Evolutionary conservation across 192 early-diverging fungal genomes (phyloP).

Genomic region (Coemansia sp.): DNA sequence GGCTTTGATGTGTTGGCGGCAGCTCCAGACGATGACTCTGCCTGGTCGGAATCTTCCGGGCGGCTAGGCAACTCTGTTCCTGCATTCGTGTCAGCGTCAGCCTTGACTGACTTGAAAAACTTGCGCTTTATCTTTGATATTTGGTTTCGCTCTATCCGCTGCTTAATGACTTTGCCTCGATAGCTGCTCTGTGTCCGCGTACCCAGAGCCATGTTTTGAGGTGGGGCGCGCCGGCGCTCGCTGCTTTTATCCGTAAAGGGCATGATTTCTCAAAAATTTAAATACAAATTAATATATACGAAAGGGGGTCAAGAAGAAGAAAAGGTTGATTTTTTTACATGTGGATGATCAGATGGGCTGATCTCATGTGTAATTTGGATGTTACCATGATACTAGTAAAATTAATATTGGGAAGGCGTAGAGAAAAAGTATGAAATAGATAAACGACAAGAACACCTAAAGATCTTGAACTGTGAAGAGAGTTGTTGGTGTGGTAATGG

Average conservation of each 20-base stretch:
- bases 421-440: slow-evolving; percentile 2
- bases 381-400: background rate
- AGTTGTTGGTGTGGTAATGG: background rate
- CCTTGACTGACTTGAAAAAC: slow-evolving; percentile 40
- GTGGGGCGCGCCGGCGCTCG: slow-evolving; percentile 26
- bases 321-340: background rate
- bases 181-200: slow-evolving; percentile 28
- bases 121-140: slow-evolving; percentile 39
- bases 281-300: background rate
- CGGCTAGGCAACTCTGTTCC: background rate
- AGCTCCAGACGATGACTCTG: background rate
- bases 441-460: background rate
- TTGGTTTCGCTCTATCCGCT: slow-evolving; percentile 50
- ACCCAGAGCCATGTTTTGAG: slow-evolving; percentile 25
- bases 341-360: background rate
- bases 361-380: background rate
- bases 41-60: background rate
- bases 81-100: slow-evolving; percentile 5
- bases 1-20: background rate
- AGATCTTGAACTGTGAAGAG: background rate
- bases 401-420: background rate
- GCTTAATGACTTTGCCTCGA: slow-evolving; percentile 40
- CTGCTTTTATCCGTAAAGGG: slow-evolving; percentile 5
- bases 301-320: slow-evolving; percentile 7
- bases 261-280: background rate